These are phyloP conservation scores for Falciphora oryzae DNA, from an alignment of 2,329 filamentous ascomycete genomes.

Conservation along the genomic window DNA sequence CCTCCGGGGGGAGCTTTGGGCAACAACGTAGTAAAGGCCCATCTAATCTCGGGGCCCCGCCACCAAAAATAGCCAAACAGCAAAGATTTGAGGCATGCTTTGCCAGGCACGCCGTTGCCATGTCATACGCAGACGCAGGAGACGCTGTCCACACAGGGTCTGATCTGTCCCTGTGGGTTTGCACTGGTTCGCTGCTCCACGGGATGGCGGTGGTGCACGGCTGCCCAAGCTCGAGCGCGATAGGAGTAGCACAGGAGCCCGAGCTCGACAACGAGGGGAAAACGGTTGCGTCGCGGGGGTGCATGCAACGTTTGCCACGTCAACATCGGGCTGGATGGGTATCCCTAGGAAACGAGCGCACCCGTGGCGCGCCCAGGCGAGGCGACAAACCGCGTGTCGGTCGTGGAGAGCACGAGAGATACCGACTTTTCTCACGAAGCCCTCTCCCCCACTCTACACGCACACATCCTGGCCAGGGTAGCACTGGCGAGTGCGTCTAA, in stretches of 20 bases:
- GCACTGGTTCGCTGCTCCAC: too few species aligned
- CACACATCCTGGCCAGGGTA: neutral
- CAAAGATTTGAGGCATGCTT: too few species aligned
- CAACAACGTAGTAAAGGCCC: too few species aligned
- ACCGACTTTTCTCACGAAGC: too few species aligned
- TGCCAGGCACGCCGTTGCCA: neutral
- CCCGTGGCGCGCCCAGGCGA: too few species aligned
- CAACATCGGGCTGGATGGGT: neutral
- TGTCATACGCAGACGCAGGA: neutral
- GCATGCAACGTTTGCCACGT: neutral
- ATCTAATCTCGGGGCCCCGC: too few species aligned
- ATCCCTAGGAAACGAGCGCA: neutral
- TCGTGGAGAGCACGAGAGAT: too few species aligned
- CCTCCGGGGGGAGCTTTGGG: too few species aligned
- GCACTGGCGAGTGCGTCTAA: neutral
- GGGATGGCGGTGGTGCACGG: neutral
- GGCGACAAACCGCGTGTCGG: neutral
- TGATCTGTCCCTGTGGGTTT: neutral
- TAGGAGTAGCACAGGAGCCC: neutral
- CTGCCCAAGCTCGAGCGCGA: neutral
- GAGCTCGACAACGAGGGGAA: neutral
- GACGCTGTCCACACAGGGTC: neutral
- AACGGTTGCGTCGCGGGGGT: neutral
- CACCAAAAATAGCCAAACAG: neutral
- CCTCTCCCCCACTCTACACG: neutral